Evolutionary conservation across 2,329 filamentous ascomycete genomes (phyloP).

Genomic region (Byssochlamys sp.): DNA sequence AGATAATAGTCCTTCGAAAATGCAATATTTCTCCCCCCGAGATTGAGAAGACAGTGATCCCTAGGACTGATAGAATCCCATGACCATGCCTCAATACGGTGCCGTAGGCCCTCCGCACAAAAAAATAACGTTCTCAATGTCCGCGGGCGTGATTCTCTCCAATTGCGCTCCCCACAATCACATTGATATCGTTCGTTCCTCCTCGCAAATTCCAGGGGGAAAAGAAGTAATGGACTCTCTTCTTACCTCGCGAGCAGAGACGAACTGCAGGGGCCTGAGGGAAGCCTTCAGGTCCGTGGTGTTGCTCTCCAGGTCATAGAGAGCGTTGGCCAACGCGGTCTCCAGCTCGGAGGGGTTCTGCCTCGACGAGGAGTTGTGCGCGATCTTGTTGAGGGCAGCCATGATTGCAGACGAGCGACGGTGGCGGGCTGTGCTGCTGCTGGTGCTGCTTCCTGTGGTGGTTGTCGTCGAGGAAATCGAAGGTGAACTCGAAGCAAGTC

Average conservation of each 20-base stretch:
- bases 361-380: constrained; percentile 90
- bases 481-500: neutral
- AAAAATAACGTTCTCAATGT: neutral
- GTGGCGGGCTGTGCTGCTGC: constrained; percentile 25
- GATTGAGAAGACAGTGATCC: neutral
- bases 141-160: neutral
- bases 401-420: constrained; percentile 45
- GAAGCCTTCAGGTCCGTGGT: constrained; percentile 93
- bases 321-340: constrained; percentile 89
- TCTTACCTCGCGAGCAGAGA: constrained; percentile 97
- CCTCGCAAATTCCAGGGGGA: neutral
- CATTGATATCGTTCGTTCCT: neutral
- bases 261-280: constrained; percentile 95
- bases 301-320: constrained; percentile 98
- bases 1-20: constrained; percentile 12
- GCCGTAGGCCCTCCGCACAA: neutral
- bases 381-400: constrained; percentile 94
- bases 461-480: constrained; percentile 3
- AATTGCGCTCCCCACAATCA: neutral
- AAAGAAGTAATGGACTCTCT: neutral
- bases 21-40: neutral
- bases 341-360: constrained; percentile 95
- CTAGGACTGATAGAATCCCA: neutral
- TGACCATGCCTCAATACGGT: neutral
- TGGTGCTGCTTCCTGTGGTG: neutral